Conservation (phyloP, 1,284 basidiomycete genomes). For the Coniferiporia weirii region DNA sequence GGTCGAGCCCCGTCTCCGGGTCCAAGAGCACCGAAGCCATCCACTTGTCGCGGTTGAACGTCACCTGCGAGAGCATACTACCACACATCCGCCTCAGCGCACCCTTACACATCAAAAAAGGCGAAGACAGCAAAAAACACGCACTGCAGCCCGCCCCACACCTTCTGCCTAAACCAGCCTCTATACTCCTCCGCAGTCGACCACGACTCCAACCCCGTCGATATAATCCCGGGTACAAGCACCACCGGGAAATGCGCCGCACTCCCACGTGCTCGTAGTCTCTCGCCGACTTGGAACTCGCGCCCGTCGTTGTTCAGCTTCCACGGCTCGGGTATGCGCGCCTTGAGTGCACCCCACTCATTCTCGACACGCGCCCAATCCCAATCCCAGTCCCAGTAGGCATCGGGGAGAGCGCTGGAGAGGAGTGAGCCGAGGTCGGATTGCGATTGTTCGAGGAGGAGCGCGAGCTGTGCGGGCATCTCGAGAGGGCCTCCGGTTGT, state of each 20-base stretch:
- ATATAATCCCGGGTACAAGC: slow-evolving; percentile 76
- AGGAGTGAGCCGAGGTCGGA: slow-evolving; percentile 11
- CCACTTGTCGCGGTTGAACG: slow-evolving; percentile 86
- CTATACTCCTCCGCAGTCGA: slow-evolving; percentile 75
- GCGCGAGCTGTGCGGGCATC: slow-evolving; percentile 35
- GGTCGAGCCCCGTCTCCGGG: slow-evolving; percentile 88
- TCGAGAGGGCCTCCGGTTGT: slow-evolving; percentile 3
- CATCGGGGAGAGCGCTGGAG: slow-evolving; percentile 32
- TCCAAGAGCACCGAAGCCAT: slow-evolving; percentile 89
- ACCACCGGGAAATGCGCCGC: slow-evolving; percentile 75
- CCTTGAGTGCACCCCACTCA: slow-evolving; percentile 64
- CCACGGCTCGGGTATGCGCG: slow-evolving; percentile 68
- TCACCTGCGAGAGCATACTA: slow-evolving; percentile 82
- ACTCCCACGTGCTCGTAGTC: slow-evolving; percentile 61
- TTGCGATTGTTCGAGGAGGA: slow-evolving; percentile 34
- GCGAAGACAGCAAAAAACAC: slow-evolving; percentile 18
- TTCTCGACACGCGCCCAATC: slow-evolving; percentile 59
- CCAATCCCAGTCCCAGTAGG: slow-evolving; percentile 58
- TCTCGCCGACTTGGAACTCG: slow-evolving; percentile 81
- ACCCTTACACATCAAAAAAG: background rate
- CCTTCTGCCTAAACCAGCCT: slow-evolving; percentile 75
- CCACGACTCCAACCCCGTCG: slow-evolving; percentile 82
- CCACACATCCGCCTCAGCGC: slow-evolving; percentile 27
- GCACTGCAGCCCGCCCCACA: slow-evolving; percentile 72
- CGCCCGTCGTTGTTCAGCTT: slow-evolving; percentile 78